These are phyloP conservation scores for Komagataella ulmi DNA, from an alignment of 805 yeast genomes.

Conservation along the genomic window DNA sequence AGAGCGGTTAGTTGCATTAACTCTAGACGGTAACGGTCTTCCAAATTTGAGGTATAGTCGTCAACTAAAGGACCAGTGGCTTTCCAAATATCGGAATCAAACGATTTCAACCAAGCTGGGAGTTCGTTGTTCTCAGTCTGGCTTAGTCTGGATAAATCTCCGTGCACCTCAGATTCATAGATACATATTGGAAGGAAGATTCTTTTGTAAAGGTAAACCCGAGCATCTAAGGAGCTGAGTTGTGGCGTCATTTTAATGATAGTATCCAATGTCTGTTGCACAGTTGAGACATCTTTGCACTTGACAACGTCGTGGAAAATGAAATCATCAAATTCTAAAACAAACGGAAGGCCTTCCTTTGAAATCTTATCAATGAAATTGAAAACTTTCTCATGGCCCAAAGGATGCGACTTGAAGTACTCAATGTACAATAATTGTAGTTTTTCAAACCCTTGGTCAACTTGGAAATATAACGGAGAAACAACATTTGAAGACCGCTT, in stretches of 20 bases:
- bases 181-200: conserved; percentile 55
- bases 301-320: conserved; percentile 43
- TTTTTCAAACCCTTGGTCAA: conserved; percentile 54
- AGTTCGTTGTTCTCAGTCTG: not conserved
- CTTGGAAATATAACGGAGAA: conserved; percentile 54
- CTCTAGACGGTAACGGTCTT: conserved; percentile 24
- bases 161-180: conserved; percentile 39
- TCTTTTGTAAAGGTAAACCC: conserved; percentile 45
- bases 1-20: conserved; percentile 71
- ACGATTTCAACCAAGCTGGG: conserved; percentile 50
- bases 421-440: conserved; percentile 37
- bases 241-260: conserved; percentile 35
- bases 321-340: conserved; percentile 38
- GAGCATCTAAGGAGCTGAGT: conserved; percentile 32
- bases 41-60: not conserved
- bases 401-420: conserved; percentile 15
- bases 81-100: conserved; percentile 65
- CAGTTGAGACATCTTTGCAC: conserved; percentile 25
- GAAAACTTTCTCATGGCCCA: conserved; percentile 18
- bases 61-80: conserved; percentile 21
- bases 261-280: conserved; percentile 36
- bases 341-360: conserved; percentile 29
- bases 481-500: conserved; percentile 29
- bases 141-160: conserved; percentile 15
- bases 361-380: conserved; percentile 28